Evolutionary conservation across 768 basidiomycete species (phyloP), one percentile per base, ranked within the genome.

Genomic region (Naganishia randhawae): DNA sequence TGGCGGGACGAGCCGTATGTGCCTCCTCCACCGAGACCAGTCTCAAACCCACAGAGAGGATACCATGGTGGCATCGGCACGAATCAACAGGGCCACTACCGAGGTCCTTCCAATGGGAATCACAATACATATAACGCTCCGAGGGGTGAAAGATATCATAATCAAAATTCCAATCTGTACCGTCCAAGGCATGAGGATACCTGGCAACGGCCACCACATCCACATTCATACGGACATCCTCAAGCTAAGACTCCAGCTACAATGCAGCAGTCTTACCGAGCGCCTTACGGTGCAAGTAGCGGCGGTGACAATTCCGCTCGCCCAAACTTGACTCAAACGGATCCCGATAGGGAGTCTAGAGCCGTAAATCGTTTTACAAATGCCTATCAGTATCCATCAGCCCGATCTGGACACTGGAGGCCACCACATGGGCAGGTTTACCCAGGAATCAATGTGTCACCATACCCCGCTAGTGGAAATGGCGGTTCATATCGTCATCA

Each of bases 1-100:
- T 25, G 72, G 73, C 17, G 50, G 37, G 50, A 71, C 32, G 55
- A 64, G 16, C 22, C 41, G 4, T 55, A 57, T 55, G 31, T 55
- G n/a, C 42, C 66, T 17, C 41, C 66, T 1, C 39, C 66, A 25
- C 50, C 52, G 7, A 50, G 22, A 9, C 11, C 57, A 7, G n/a
- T 25, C 16, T 9, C 37, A 25, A 27, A 61, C 13, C 19, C 57
- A 13, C 39, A 22, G 5, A 37, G 37, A 22, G 39, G 39, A 5
- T 61, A 48, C 45, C n/a, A 17, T 7, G 19, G 45, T 3, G 45
- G 45, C 3, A 4, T 22, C n/a, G n/a, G 16, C 7, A 48, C 6
- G n/a, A 11, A 22, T 3, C 45, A 48, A 22, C 45, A 48, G 25
- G 45, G 45, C 4, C 45, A 48, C 19, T 4, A n/a, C n/a, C 45